phyloP scores from a whole-genome alignment of 176 grass and related monocot species.

The Ensete glaucum region DNA sequence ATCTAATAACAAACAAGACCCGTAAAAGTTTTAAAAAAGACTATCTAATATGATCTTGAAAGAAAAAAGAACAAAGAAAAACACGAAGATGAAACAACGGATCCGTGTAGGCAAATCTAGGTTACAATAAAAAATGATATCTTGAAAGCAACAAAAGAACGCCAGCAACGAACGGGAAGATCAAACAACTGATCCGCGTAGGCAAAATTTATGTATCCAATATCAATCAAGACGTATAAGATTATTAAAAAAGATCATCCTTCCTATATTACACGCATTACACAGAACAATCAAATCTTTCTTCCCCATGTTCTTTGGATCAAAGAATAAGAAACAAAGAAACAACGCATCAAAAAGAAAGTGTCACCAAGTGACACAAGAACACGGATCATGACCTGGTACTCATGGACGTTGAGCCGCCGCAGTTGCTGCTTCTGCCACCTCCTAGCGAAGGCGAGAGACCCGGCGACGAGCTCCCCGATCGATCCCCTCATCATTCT shows the following conservation, averaged over 20 bases:
- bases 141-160: no score
- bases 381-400: conserved; percentile 44
- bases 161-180: no score
- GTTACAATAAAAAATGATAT: no score
- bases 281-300: not conserved
- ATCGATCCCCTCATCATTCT: conserved; percentile 66
- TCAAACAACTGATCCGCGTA: no score
- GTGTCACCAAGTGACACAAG: not conserved
- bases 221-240: no score
- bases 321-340: not conserved
- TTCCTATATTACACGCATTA: not conserved
- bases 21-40: no score
- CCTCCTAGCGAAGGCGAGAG: conserved; percentile 67
- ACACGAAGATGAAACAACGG: no score
- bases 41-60: no score
- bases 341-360: not conserved
- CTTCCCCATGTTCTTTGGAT: not conserved
- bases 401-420: conserved; percentile 99
- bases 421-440: conserved; percentile 97
- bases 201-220: no score
- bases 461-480: conserved; percentile 39
- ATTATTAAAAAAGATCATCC: not conserved
- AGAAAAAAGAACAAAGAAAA: no score
- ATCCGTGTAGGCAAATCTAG: no score
- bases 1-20: not conserved